Evolutionary conservation across 192 early-diverging fungal genomes (phyloP).

Genomic region (Rhizophagus clarus): DNA sequence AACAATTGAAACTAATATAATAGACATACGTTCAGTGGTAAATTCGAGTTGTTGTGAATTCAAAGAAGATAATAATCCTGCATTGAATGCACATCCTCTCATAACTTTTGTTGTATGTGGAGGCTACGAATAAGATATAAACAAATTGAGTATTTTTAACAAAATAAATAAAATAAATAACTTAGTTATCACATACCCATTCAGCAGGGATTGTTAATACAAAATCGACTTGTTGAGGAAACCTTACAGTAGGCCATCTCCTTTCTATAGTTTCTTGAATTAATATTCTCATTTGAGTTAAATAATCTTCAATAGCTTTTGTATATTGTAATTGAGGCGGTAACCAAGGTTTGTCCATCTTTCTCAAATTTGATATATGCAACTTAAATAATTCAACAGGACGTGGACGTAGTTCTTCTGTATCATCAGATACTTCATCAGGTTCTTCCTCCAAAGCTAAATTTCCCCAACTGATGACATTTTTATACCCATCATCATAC

Average conservation of each 20-base stretch:
- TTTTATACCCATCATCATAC: constrained; percentile 8
- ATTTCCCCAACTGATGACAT: constrained; percentile 14
- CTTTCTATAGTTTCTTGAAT: neutral
- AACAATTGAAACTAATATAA: neutral
- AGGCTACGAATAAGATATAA: neutral
- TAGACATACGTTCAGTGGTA: constrained; percentile 8
- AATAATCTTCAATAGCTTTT: constrained; percentile 28
- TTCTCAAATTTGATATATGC: constrained; percentile 11
- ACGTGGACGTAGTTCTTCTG: neutral
- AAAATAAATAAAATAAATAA: neutral
- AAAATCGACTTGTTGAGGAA: constrained; percentile 15
- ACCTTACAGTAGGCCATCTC: constrained; percentile 1
- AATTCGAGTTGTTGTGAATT: constrained; percentile 16
- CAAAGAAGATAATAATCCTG: neutral
- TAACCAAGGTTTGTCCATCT: constrained; percentile 16
- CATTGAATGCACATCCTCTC: constrained; percentile 2
- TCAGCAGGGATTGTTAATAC: constrained; percentile 20
- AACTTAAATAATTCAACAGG: constrained; percentile 33
- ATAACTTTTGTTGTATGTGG: constrained; percentile 9
- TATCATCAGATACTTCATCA: neutral
- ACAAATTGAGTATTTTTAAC: neutral
- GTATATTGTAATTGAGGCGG: neutral
- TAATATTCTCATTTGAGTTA: constrained; percentile 9
- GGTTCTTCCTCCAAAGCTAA: constrained; percentile 15
- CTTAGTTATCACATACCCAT: neutral